Conservation (phyloP, 441 rosid species). For the Brassica balearica region DNA sequence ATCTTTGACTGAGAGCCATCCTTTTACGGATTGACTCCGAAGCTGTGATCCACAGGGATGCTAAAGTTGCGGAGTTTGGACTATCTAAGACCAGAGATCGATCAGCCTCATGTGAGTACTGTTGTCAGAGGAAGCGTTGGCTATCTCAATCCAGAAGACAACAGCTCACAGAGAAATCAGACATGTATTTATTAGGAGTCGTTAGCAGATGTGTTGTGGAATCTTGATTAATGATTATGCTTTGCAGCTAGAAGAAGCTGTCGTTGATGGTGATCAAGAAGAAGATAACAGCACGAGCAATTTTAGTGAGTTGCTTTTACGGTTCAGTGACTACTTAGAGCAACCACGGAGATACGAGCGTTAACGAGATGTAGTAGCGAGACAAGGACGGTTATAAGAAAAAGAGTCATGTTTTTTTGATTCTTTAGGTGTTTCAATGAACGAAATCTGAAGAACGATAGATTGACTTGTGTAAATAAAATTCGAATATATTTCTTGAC, state of each 20-base stretch:
- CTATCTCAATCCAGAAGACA: background rate
- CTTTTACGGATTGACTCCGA: background rate
- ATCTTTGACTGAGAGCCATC: background rate
- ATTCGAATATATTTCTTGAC: background rate
- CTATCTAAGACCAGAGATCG: no score
- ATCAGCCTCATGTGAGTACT: background rate
- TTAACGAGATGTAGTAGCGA: slow-evolving; percentile 29
- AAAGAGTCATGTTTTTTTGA: background rate
- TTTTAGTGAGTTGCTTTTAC: slow-evolving; percentile 70
- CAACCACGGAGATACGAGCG: slow-evolving; percentile 48
- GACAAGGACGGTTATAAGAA: slow-evolving; percentile 27
- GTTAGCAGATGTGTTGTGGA: slow-evolving; percentile 69
- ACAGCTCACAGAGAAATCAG: background rate
- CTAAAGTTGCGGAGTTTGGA: no score
- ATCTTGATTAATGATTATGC: slow-evolving; percentile 52
- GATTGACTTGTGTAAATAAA: background rate
- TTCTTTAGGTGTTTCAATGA: slow-evolving; percentile 60
- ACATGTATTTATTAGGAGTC: background rate
- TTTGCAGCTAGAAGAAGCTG: slow-evolving; percentile 61
- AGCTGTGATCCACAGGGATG: background rate
- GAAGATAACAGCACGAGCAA: slow-evolving; percentile 69
- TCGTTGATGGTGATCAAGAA: slow-evolving; percentile 55
- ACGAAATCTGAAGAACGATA: slow-evolving; percentile 72
- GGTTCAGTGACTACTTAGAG: slow-evolving; percentile 49
- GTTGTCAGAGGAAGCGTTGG: background rate